Conservation (phyloP, 1,284 basidiomycete species). For the Ustilago bromivora region DNA sequence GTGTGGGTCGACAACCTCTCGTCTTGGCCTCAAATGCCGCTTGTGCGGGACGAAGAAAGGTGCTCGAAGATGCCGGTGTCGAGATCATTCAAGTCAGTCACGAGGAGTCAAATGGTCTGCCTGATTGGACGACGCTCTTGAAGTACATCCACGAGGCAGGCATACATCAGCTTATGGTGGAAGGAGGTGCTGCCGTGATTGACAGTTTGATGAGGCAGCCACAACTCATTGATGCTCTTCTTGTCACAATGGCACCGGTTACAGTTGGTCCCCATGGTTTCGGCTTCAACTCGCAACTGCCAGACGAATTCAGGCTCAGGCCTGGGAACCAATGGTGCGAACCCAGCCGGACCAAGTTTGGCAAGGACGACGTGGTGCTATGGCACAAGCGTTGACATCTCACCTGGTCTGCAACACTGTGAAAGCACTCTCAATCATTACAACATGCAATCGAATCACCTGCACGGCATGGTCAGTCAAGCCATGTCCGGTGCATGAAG, state of each 20-base stretch:
- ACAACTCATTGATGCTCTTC: constrained; percentile 34
- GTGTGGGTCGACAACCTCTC: constrained; percentile 80
- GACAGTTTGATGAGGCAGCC: constrained; percentile 74
- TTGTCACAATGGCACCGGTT: constrained; percentile 40
- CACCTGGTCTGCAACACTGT: too few relatives aligned
- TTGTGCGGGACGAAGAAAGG: constrained; percentile 35
- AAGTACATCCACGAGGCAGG: constrained; percentile 68
- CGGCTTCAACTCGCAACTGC: constrained; percentile 26
- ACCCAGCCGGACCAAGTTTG: constrained; percentile 21
- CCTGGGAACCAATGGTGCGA: constrained; percentile 5
- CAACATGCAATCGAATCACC: background rate
- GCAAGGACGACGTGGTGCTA: constrained; percentile 32
- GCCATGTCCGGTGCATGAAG: background rate
- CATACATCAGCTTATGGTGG: constrained; percentile 87
- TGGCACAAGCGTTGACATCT: constrained; percentile 23
- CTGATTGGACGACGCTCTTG: constrained; percentile 47
- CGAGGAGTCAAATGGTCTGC: constrained; percentile 51
- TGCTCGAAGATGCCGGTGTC: constrained; percentile 70
- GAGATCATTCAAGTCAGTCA: constrained; percentile 65
- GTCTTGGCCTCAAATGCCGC: constrained; percentile 73
- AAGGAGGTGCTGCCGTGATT: constrained; percentile 89
- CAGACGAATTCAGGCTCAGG: background rate
- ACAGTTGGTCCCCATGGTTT: constrained; percentile 27
- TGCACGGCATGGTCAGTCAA: background rate
- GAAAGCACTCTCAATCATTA: too few relatives aligned